Base-by-base conservation (phyloP, 805 yeast species). In the Candida takata region DNA sequence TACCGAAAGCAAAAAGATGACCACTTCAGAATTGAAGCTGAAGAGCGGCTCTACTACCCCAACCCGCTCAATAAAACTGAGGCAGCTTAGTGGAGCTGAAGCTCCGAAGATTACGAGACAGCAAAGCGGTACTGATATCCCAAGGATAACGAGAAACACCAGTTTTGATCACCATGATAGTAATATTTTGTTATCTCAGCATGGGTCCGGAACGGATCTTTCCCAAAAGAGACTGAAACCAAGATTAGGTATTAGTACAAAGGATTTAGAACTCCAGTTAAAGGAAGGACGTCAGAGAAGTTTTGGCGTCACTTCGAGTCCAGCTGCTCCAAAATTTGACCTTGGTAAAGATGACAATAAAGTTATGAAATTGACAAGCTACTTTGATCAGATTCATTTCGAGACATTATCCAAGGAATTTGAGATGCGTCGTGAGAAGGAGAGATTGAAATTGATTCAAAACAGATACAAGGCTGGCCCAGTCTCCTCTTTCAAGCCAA, bases 361-460 rank as follows among this genome's bases (percentile, higher is more conserved):
- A 40, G 95, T 84, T 1, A 70, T 75, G 38, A 76, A 79, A 42
- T 53, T 84, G 35, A 81, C 88, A 0, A 74, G 62, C 40, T 77
- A 74, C 52, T 78, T 77, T 61, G 82, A 83, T 54, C 77, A 77
- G 38, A 74, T 81, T 59, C 90, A 84, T 49, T 76, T 84, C 44
- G 92, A 82, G 47, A 83, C 82, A 37, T 62, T 84, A 9, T 84
- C 96, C 0, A 69, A 70, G 47, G 97, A 92, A 54, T 88, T 90
- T 54, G 94, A 84, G 52, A 69, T 77, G 45, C 95, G 88, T 51
- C 74, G 97, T 51, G 95, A 85, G 44, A 61, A 68, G 30, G 95
- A 90, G 52, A 70, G 86, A 40, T 64, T 70, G 38, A 77, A 80
- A 42, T 53, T 84, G 29, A 67, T 74, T 29, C 67, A 62, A 44